Percentiles rank a stretch among this genome's conserved stretches.
These are phyloP conservation scores for Rhododendron williamsianum DNA, from an alignment of 148 eudicot genomes.

Conservation along the genomic window DNA sequence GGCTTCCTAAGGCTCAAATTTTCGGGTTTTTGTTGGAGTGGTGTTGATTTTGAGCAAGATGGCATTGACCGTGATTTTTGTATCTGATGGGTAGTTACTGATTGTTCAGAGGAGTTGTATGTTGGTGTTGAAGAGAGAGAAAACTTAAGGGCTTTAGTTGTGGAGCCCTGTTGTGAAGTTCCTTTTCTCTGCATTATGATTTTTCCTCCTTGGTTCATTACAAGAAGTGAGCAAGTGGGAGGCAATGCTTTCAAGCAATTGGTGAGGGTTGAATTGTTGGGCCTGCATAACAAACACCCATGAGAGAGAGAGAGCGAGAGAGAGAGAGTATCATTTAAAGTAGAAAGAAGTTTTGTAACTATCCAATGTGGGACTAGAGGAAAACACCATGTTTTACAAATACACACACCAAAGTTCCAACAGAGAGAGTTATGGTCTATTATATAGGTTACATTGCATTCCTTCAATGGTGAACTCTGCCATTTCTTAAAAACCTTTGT, in stretches of 20 bases:
- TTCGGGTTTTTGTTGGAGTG: conserved; percentile 1
- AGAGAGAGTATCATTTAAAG: too few species aligned
- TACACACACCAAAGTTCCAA: too few species aligned
- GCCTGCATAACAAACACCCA: conserved; percentile 16
- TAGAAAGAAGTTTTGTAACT: too few species aligned
- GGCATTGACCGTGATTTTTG: conserved; percentile 29
- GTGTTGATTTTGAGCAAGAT: conserved; percentile 21
- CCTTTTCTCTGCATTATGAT: conserved; percentile 24
- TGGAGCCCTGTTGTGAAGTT: conserved; percentile 33
- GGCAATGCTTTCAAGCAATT: conserved; percentile 31
- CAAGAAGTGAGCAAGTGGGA: conserved; percentile 32
- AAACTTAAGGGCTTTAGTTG: conserved; percentile 10
- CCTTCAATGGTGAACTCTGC: background rate
- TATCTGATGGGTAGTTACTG: conserved; percentile 5
- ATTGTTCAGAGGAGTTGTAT: background rate
- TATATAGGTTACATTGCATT: background rate
- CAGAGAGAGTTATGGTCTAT: background rate
- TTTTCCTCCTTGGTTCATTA: conserved; percentile 28
- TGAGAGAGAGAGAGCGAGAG: conserved; percentile 7
- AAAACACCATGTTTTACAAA: too few species aligned
- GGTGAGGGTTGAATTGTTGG: conserved; percentile 9
- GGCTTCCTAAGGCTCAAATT: background rate
- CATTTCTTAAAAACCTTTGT: background rate
- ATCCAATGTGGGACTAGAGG: too few species aligned
- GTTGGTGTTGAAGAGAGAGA: conserved; percentile 13